Evolutionary conservation across 1,139 yeast genomes (phyloP).

Genomic region (Diutina mesorugosa): DNA sequence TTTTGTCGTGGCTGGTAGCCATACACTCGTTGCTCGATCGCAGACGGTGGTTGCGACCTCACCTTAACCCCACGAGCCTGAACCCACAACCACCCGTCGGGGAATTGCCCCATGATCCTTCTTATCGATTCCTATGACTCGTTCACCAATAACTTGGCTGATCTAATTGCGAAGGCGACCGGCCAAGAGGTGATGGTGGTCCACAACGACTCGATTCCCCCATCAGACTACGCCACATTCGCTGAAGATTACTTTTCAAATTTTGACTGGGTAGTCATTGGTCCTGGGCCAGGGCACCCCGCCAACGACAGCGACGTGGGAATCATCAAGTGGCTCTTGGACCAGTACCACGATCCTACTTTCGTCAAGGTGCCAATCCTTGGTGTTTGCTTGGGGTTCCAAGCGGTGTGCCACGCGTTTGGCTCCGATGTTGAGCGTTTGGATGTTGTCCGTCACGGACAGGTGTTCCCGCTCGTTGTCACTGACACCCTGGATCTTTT

Average conservation of each 20-base stretch:
- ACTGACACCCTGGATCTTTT: background rate
- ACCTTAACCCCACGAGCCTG: background rate
- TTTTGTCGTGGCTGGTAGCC: background rate
- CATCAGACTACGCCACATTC: constrained; percentile 19
- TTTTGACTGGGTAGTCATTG: constrained; percentile 75
- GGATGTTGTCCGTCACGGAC: constrained; percentile 70
- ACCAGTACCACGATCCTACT: constrained; percentile 10
- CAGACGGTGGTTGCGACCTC: background rate
- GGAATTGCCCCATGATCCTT: constrained; percentile 30
- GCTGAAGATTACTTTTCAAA: constrained; percentile 24
- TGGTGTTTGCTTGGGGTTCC: constrained; percentile 93
- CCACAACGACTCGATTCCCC: constrained; percentile 55
- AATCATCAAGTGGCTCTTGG: constrained; percentile 44
- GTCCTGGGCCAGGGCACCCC: constrained; percentile 98
- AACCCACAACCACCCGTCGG: background rate
- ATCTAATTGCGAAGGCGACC: constrained; percentile 44
- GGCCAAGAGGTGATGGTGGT: constrained; percentile 49
- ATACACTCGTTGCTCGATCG: background rate
- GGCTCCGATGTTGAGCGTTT: constrained; percentile 48
- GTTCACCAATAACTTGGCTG: constrained; percentile 71
- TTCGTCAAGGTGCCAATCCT: constrained; percentile 31
- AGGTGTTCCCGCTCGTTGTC: constrained; percentile 34
- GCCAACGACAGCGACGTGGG: constrained; percentile 54
- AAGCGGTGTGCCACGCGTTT: constrained; percentile 57
- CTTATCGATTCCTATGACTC: constrained; percentile 92